Percentiles rank a stretch among this genome's conserved stretches.
phyloP scores from a whole-genome alignment of 768 basidiomycete species.

The Strobilomyces dryophilus region DNA sequence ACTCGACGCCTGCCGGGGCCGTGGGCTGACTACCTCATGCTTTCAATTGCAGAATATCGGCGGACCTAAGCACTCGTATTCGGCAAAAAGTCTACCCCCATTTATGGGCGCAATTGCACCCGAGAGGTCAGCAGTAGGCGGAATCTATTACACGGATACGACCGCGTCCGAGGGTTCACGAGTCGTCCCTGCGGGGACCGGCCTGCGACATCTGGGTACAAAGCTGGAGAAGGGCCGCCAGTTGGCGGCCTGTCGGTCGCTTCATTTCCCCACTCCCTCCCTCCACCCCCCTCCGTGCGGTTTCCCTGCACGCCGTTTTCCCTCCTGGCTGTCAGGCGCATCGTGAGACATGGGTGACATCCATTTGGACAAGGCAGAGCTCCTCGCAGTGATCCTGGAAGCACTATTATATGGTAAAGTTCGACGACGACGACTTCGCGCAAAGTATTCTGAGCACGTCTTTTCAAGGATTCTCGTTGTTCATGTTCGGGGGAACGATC shows the following conservation, averaged over 20 bases:
- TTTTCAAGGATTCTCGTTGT: conserved; percentile 30
- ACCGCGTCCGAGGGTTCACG: background rate
- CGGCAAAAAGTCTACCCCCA: background rate
- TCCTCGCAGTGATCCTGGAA: conserved; percentile 18
- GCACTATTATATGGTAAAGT: conserved; percentile 17
- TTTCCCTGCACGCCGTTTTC: too few relatives aligned
- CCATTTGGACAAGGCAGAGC: conserved; percentile 18
- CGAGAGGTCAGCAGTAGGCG: background rate
- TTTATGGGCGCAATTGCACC: background rate
- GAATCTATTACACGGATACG: background rate
- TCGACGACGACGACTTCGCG: background rate
- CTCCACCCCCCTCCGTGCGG: background rate
- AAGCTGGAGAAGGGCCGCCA: background rate
- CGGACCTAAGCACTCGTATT: background rate
- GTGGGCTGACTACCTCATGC: background rate
- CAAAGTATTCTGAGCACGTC: background rate
- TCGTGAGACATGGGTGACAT: conserved; percentile 9
- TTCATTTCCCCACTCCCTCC: too few relatives aligned
- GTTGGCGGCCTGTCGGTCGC: background rate
- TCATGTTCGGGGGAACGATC: conserved; percentile 33
- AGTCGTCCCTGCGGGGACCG: background rate
- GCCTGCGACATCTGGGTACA: background rate
- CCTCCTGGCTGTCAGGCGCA: background rate
- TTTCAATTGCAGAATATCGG: background rate
- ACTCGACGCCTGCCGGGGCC: background rate